phyloP scores from a whole-genome alignment of 176 grass and related monocot species.

The Hordeum marinum region DNA sequence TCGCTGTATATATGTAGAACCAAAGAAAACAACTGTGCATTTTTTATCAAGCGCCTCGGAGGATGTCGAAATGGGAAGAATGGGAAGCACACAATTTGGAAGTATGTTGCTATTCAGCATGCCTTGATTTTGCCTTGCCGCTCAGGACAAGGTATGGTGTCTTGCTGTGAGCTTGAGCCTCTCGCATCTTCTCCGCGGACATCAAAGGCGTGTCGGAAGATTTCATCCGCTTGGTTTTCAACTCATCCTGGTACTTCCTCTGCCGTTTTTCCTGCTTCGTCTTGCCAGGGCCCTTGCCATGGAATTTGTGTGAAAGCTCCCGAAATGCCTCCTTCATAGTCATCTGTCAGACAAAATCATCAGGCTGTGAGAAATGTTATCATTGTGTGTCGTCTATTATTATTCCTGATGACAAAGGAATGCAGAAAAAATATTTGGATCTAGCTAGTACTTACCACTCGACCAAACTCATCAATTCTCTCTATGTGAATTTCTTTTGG shows the following conservation, averaged over 20 bases:
- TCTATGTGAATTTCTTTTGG: constrained; percentile 64
- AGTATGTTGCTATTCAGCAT: background rate
- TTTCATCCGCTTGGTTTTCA: constrained; percentile 82
- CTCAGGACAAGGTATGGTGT: constrained; percentile 77
- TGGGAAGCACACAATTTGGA: background rate
- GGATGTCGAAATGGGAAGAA: background rate
- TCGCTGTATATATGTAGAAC: background rate
- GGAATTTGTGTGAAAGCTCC: constrained; percentile 77
- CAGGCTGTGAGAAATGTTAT: background rate
- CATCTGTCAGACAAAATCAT: constrained; percentile 37
- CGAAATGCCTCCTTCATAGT: constrained; percentile 82
- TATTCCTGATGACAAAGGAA: background rate
- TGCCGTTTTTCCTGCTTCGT: constrained; percentile 76
- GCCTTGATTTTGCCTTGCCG: constrained; percentile 70
- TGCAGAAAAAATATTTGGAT: background rate
- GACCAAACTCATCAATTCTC: constrained; percentile 83
- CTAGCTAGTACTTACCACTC: constrained; percentile 52
- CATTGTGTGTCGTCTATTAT: background rate
- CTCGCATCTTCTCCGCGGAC: constrained; percentile 77
- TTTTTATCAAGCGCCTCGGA: background rate
- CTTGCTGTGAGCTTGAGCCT: constrained; percentile 61
- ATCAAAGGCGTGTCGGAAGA: constrained; percentile 65
- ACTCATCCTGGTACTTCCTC: constrained; percentile 73
- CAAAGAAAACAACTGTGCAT: background rate
- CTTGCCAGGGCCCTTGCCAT: constrained; percentile 79